These are phyloP conservation scores for Vitellaria paradoxa DNA, from an alignment of 179 eudicot genomes.

Conservation along the genomic window DNA sequence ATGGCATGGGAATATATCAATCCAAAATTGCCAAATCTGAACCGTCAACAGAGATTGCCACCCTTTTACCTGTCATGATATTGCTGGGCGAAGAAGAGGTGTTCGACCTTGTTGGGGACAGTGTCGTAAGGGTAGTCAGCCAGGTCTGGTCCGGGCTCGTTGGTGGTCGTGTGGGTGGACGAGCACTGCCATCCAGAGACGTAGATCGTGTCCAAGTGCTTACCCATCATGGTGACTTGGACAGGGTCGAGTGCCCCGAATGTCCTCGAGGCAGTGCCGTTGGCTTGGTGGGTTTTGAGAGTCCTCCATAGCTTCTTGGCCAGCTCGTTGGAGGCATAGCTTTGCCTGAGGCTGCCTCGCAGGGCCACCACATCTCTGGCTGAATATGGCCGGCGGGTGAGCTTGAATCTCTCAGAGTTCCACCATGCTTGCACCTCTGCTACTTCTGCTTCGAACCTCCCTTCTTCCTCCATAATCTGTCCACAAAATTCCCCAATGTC, in stretches of 20 bases:
- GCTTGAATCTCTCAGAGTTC: slow-evolving; percentile 75
- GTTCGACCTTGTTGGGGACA: slow-evolving; percentile 83
- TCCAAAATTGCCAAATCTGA: no score
- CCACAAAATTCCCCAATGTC: not conserved
- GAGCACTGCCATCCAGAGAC: slow-evolving; percentile 97
- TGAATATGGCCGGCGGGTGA: slow-evolving; percentile 69
- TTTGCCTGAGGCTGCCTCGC: slow-evolving; percentile 57
- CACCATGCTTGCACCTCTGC: slow-evolving; percentile 93
- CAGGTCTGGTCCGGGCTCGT: slow-evolving; percentile 87
- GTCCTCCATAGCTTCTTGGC: slow-evolving; percentile 87
- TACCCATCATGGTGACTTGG: slow-evolving; percentile 91
- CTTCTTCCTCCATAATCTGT: slow-evolving; percentile 86
- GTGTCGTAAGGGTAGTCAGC: slow-evolving; percentile 93
- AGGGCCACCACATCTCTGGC: slow-evolving; percentile 78
- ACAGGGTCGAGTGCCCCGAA: slow-evolving; percentile 92
- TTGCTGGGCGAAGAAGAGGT: slow-evolving; percentile 68
- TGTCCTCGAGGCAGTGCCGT: slow-evolving; percentile 73
- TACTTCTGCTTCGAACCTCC: slow-evolving; percentile 70
- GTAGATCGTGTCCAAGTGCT: slow-evolving; percentile 76
- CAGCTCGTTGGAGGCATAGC: slow-evolving; percentile 63
- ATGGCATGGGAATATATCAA: no score
- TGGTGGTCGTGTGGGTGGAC: slow-evolving; percentile 77
- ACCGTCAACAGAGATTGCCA: no score
- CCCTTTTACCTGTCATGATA: slow-evolving; percentile 45
- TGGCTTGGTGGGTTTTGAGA: slow-evolving; percentile 71